phyloP scores from a whole-genome alignment of 495 filamentous ascomycete species.

The Wilcoxina mikolae region DNA sequence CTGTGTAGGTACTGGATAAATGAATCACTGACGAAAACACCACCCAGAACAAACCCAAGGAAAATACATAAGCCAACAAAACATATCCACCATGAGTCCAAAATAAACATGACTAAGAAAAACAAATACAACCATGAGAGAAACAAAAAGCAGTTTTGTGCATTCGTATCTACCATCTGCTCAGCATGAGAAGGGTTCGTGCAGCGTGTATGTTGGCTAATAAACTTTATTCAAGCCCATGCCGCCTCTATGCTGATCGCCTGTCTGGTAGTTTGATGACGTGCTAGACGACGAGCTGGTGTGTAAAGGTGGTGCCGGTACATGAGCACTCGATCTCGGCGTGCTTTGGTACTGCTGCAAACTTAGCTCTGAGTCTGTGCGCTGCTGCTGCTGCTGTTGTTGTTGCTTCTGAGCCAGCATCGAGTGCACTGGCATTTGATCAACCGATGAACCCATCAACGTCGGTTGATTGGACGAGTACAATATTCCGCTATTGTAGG shows the following conservation, averaged over 20 bases:
- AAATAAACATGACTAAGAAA: too few species aligned
- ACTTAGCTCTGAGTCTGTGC: background rate
- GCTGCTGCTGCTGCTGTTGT: background rate
- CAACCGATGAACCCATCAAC: background rate
- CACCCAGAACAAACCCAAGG: too few species aligned
- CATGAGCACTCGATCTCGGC: background rate
- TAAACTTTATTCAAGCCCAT: background rate
- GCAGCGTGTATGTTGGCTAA: too few species aligned
- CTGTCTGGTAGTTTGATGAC: background rate
- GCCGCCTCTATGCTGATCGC: background rate
- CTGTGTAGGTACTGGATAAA: too few species aligned
- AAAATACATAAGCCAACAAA: too few species aligned
- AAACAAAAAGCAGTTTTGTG: too few species aligned
- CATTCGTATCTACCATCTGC: too few species aligned
- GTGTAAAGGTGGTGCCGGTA: background rate
- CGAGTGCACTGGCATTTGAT: background rate
- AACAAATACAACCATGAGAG: too few species aligned
- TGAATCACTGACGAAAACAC: too few species aligned
- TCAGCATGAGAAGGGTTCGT: too few species aligned
- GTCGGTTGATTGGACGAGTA: background rate
- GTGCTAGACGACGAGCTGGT: background rate
- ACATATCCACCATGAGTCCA: too few species aligned
- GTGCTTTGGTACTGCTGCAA: background rate
- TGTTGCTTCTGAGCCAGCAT: background rate
- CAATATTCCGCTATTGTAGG: background rate